phyloP scores from a whole-genome alignment of 768 basidiomycete genomes.

The Holtermannia corniformis region DNA sequence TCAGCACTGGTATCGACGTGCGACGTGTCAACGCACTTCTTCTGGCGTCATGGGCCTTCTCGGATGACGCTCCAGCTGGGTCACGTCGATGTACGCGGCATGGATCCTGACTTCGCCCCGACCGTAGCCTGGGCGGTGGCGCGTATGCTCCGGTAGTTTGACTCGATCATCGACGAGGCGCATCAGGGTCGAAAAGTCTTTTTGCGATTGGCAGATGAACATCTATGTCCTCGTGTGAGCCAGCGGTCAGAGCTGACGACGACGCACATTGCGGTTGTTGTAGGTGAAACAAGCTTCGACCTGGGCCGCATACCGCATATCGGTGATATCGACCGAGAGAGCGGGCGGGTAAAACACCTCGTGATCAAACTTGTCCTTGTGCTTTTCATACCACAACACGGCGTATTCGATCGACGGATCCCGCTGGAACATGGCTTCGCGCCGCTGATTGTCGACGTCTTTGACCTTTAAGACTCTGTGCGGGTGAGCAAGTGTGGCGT shows the following conservation, averaged over 20 bases:
- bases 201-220: constrained; percentile 71
- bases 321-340: constrained; percentile 60
- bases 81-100: constrained; percentile 14
- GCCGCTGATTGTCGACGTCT: constrained; percentile 25
- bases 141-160: background rate
- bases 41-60: constrained; percentile 39
- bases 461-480: constrained; percentile 10
- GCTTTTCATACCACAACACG: constrained; percentile 38
- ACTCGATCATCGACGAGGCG: constrained; percentile 48
- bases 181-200: constrained; percentile 69
- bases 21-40: constrained; percentile 52
- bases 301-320: constrained; percentile 54
- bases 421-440: constrained; percentile 49
- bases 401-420: constrained; percentile 44
- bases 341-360: constrained; percentile 78
- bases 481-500: no score
- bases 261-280: constrained; percentile 56
- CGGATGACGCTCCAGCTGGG: constrained; percentile 16
- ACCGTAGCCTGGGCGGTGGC: constrained; percentile 1
- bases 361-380: constrained; percentile 60
- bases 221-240: constrained; percentile 52
- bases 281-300: constrained; percentile 63
- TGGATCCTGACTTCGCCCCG: constrained; percentile 13
- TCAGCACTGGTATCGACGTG: background rate
- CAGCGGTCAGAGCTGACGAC: background rate